Evolutionary conservation across 2,329 filamentous ascomycete genomes (phyloP), one percentile per base, ranked within the genome.

Genomic region (Phyllosticta paracitricarpa): DNA sequence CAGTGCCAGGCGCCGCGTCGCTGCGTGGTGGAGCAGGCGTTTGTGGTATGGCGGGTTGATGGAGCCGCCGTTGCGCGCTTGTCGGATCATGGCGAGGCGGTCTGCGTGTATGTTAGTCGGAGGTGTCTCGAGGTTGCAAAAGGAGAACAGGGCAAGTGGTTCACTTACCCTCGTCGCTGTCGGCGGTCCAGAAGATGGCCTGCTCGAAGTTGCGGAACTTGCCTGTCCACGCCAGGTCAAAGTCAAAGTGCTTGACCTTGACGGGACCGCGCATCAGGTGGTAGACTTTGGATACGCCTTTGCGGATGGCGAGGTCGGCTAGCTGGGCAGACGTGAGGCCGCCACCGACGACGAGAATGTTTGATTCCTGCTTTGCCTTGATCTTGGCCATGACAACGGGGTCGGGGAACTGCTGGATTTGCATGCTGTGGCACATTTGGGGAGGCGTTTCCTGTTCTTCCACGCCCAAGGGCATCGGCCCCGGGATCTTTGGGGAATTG

Each of bases 141-240:
- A 22, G 1, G 40, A n/a, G n/a, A 2, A 2, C 8, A 19, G 4
- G 4, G n/a, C 10, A 6, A 5, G 3, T 12, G 3, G 9, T 6
- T 25, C 4, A 61, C 67, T 62, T 66, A 77, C 78, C 77, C 67
- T 84, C 81, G 63, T 90, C 86, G 5, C 82, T 83, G 66, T 91
- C 88, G 3, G 88, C 87, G 6, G 83, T 84, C 87, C 88, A 92
- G 72, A 92, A 94, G 0, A 81, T 80, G 0, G 89, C 86, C 69
- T 92, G 88, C 66, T 89, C 84, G 59, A 84, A 82, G 70, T 93
- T 93, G 61, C 86, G 85, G 72, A 89, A 93, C 70, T 93, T 93
- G 9, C 87, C 88, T 72, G 93, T 88, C 89, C 89, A 94, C 56
- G 83, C 81, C 1, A 93, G 78, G 61, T 86, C 83, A 25, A 93